Conservation (phyloP, 345 rosid genomes). For the Clarkia xantiana region DNA sequence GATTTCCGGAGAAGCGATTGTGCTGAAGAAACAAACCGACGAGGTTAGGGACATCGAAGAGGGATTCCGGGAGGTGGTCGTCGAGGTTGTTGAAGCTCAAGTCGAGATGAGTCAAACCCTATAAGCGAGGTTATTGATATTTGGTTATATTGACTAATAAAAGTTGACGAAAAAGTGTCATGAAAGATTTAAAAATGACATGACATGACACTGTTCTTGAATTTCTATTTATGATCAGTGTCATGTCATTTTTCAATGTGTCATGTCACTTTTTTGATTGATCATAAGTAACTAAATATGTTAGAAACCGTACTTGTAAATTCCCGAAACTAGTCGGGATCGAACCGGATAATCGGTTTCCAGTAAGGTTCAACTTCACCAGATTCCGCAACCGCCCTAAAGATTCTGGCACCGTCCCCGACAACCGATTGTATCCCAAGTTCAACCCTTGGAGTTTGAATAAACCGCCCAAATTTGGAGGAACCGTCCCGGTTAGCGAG, state of each 20-base stretch:
- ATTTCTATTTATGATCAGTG: too few species aligned
- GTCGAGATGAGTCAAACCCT: constrained; percentile 65
- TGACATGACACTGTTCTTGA: too few species aligned
- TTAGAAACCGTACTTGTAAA: constrained; percentile 6
- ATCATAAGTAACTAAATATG: too few species aligned
- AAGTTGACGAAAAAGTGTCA: too few species aligned
- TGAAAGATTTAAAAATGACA: too few species aligned
- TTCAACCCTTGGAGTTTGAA: constrained; percentile 69
- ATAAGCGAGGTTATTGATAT: constrained; percentile 2
- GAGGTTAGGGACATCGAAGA: constrained; percentile 47
- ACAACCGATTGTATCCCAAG: constrained; percentile 56
- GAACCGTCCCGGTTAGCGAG: constrained; percentile 46
- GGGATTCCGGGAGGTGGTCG: constrained; percentile 46
- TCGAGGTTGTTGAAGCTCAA: constrained; percentile 50
- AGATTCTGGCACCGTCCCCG: constrained; percentile 53
- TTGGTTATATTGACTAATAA: too few species aligned
- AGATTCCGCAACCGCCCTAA: constrained; percentile 46
- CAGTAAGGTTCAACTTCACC: constrained; percentile 69
- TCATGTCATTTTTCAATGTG: too few species aligned
- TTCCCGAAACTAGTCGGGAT: constrained; percentile 57
- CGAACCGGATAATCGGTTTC: constrained; percentile 39
- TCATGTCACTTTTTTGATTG: too few species aligned
- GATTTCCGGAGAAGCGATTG: constrained; percentile 40
- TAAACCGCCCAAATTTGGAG: constrained; percentile 38
- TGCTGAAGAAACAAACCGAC: constrained; percentile 63